Base-by-base conservation (phyloP, 805 yeast genomes). In the Metschnikowia amazonensis region DNA sequence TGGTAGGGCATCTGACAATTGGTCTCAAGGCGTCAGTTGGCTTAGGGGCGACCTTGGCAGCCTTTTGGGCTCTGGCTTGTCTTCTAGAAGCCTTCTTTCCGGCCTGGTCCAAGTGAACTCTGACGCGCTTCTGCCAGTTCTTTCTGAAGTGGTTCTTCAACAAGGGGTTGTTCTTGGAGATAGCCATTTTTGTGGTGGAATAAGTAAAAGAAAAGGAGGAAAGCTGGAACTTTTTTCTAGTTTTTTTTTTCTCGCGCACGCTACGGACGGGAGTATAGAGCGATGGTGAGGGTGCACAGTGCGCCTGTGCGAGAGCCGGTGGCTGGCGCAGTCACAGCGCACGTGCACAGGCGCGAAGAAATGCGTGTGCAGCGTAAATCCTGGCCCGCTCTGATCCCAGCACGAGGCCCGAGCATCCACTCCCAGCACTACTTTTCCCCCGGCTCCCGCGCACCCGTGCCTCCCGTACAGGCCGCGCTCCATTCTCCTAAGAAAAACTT, bases 51-150 rank as follows among this genome's bases (percentile, higher is more conserved):
- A 85, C 76, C 72, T 79, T 79, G 66, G 97, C 96, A 65, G 97
- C 96, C 81, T 86, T 90, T 66, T 84, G 67, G 71, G 87, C 85
- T 80, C 99, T 89, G 62, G 96, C 86, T 62, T 78, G 80, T 81
- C 99, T 86, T 85, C 99, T 89, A 60, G 95, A 84, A 69, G 79
- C 89, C 85, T 94, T 94, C 85, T 92, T 89, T 76, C 99, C 99
- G 71, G 99, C 97, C 83, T 94, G 99, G 92, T 94, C 97, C 74
- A 94, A 86, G 89, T 95, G 99, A 69, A 89, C 97, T 76, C 82
- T 88, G 83, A 94, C 99, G 73, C 98, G 88, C 79, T 89, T 96
- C 81, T 94, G 98, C 99, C 99, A 94, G 96, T 92, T 92, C 88
- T 92, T 92, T 84, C 97, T 86, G 96, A 92, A 92, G 83, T 94